Evolutionary conservation across 2,329 filamentous ascomycete species (phyloP), one percentile per base, ranked within the genome.

Genomic region (Aspergillus puulaauensis): DNA sequence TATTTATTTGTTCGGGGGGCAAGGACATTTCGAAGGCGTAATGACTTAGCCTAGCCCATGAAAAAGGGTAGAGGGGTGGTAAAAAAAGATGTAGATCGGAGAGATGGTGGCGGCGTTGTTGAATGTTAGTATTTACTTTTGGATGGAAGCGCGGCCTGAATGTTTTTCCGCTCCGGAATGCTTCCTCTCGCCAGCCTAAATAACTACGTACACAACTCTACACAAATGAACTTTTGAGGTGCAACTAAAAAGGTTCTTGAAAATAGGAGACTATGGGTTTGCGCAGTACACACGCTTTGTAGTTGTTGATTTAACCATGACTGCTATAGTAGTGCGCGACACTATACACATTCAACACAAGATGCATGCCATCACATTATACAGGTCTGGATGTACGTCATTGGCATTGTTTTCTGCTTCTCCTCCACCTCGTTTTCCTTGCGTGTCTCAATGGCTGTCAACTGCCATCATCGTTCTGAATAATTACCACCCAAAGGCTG

Each of bases 1-100:
- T 79, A 23, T 77, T 79, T 51, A 82, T 80, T 41, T 79, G 75
- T 54, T 82, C 79, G 41, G 80, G 80, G 45, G 79, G 77, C 40
- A 78, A 65, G 27, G 78, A 56, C 79, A 82, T 82, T 6, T 21
- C 55, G 46, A 21, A 23, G 35, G 11, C 27, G 50, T 21, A 12
- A 19, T 2, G 7, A 5, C 1, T n/a, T 11, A 15, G 14, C 9
- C n/a, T 14, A 17, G 33, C 6, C 15, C 6, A 40, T 2, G 19
- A 17, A 37, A 35, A 44, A 31, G 3, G 17, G 19, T 15, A 8
- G 35, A 44, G 11, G 14, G 5, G 31, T 23, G 6, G 54, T 6
- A 19, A 17, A 23, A 24, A 27, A 43, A 49, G 39, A 23, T n/a
- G 24, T 44, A 44, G 37, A 19, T 17, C 7, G 23, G 24, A 40